Conservation (phyloP, 768 basidiomycete genomes). For the Butyriboletus loyo region DNA sequence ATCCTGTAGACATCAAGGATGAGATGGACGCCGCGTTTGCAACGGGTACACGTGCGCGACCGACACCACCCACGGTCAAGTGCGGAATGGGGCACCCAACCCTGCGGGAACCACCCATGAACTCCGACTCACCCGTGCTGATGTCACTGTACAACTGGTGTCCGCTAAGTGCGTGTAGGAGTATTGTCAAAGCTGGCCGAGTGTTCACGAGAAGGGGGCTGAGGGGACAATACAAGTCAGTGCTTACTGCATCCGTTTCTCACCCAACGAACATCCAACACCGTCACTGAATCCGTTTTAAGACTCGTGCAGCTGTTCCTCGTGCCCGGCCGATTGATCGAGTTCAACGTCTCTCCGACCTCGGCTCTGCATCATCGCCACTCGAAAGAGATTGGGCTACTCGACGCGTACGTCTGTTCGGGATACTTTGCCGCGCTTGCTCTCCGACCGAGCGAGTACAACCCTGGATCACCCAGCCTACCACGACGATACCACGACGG, state of each 20-base stretch:
- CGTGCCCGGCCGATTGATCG: constrained; percentile 68
- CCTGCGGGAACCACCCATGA: constrained; percentile 50
- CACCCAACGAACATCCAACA: not conserved
- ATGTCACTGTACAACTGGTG: constrained; percentile 85
- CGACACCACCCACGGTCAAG: constrained; percentile 51
- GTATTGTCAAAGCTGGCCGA: constrained; percentile 71
- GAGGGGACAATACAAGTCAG: constrained; percentile 77
- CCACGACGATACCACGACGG: constrained; percentile 88
- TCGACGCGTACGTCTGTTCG: constrained; percentile 83
- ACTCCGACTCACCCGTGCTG: constrained; percentile 57
- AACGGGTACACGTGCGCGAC: constrained; percentile 46
- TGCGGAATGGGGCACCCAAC: constrained; percentile 37
- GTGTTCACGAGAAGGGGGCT: constrained; percentile 69
- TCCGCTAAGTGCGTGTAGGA: constrained; percentile 70
- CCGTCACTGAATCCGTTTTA: not conserved
- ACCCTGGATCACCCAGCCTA: constrained; percentile 45
- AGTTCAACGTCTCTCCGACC: constrained; percentile 61
- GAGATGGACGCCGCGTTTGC: constrained; percentile 77
- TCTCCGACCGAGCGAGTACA: constrained; percentile 62
- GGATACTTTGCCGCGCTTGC: constrained; percentile 74
- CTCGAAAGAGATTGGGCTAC: constrained; percentile 53
- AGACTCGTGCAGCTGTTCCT: constrained; percentile 75
- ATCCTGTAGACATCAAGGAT: constrained; percentile 69
- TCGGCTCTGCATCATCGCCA: constrained; percentile 56
- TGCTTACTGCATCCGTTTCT: constrained; percentile 1